phyloP scores from a whole-genome alignment of 768 basidiomycete species.

The Butyriboletus loyo region DNA sequence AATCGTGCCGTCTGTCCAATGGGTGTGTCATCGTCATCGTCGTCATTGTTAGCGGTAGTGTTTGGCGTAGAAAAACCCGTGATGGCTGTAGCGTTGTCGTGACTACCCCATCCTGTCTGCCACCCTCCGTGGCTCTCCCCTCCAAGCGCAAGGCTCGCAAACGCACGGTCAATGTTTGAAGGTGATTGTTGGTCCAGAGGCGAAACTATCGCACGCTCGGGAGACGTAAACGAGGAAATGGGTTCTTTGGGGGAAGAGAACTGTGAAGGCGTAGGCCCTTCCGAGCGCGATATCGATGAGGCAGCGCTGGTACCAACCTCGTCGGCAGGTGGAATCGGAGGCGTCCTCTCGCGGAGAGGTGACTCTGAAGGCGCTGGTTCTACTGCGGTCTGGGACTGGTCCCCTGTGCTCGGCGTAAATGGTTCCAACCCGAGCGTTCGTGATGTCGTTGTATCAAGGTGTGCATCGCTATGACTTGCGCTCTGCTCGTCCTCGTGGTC shows the following conservation, averaged over 20 bases:
- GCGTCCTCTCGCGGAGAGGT: constrained; percentile 23
- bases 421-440: constrained; percentile 52
- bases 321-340: constrained; percentile 36
- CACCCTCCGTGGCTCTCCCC: constrained; percentile 50
- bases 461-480: constrained; percentile 10
- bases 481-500: constrained; percentile 31
- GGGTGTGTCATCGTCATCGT: constrained; percentile 70
- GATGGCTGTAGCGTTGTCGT: constrained; percentile 22
- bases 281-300: constrained; percentile 17
- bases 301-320: constrained; percentile 5
- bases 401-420: constrained; percentile 21
- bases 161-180: constrained; percentile 28
- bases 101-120: constrained; percentile 47
- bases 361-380: constrained; percentile 11
- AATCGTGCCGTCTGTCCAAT: constrained; percentile 47
- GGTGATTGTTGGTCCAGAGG: constrained; percentile 28
- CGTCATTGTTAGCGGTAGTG: constrained; percentile 31
- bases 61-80: constrained; percentile 22
- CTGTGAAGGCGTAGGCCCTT: constrained; percentile 11
- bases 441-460: constrained; percentile 10
- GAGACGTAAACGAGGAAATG: constrained; percentile 15
- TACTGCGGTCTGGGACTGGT: constrained; percentile 20
- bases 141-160: constrained; percentile 46
- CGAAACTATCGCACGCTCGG: constrained; percentile 28
- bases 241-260: constrained; percentile 11